Evolutionary conservation across 2,329 filamentous ascomycete species (phyloP), one percentile per base, ranked within the genome.

Genomic region (Nothophaeocryptopus gaeumannii): DNA sequence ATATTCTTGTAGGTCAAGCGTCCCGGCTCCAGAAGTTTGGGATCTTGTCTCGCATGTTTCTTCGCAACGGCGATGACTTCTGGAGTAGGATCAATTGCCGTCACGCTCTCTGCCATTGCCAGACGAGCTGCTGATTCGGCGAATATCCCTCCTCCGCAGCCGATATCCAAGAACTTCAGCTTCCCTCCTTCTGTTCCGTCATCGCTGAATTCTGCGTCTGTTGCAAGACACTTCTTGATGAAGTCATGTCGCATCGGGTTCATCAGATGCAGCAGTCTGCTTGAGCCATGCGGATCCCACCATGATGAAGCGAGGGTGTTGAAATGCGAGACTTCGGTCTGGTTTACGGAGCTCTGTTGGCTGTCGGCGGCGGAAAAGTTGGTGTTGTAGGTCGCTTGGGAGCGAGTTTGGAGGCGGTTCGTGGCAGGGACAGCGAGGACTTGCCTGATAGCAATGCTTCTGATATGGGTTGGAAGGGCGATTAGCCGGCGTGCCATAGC

Each of bases 201-300:
- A 50, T 59, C 49, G 39, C 58, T 12, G 34, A 11, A 39, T 13
- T 33, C 64, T 38, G 73, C 71, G 39, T 79, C 75, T 14, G 81
- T 78, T 57, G 77, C 70, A 14, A 59, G 49, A 67, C 92, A 96
- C 55, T 75, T 73, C 15, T 78, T 78, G 69, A 96, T 93, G 72
- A 97, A 97, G 72, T 90, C 84, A 74, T 97, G 91, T 31, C 93
- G 90, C 39, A 96, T 82, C 1, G 93, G 93, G 73, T 99, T 97
- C 92, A 99, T 97, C 59, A 96, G 85, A 71, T 99, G 93, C 2
- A 99, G 83, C 51, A 96, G 83, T 34, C 92, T 84, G 3, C 90
- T 96, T 5, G 92, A 86, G 44, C 93, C 93, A 66, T 96, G 84
- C 1, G 92, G 88, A 71, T 97, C 91, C 93, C 93, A 99, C 93